A percentile compares a stretch with the other conserved stretches of the same genome.
Conservation (phyloP, 2,329 filamentous ascomycete species). For the Trichophyton schoenleinii region DNA sequence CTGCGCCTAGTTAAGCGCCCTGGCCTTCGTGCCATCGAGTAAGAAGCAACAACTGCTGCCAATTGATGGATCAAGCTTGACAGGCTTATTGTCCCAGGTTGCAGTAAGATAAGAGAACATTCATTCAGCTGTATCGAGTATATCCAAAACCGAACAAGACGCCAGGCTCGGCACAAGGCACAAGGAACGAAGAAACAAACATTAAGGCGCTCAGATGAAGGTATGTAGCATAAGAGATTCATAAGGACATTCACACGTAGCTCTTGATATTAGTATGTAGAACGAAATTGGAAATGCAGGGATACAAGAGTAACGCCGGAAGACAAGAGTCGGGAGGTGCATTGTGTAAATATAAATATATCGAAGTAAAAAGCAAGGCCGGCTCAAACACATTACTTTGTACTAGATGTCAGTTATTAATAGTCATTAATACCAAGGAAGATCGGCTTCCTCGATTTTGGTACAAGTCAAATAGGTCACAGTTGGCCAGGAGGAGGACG, state of each 20-base stretch:
- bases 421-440: conserved; percentile 44
- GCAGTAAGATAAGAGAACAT: background rate
- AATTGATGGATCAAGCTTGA: too few relatives aligned
- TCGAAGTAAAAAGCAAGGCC: background rate
- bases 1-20: too few relatives aligned
- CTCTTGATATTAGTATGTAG: background rate
- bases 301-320: background rate
- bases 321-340: background rate
- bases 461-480: conserved; percentile 55
- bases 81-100: too few relatives aligned
- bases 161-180: background rate
- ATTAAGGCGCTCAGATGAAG: background rate
- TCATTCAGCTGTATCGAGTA: background rate
- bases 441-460: conserved; percentile 48
- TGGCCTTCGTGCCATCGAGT: too few relatives aligned
- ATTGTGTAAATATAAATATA: background rate
- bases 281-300: background rate
- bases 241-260: conserved; percentile 1
- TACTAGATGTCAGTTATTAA: background rate
- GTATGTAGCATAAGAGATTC: background rate
- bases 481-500: conserved; percentile 21
- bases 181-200: background rate
- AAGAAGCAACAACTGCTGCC: too few relatives aligned
- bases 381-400: background rate
- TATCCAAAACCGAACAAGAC: background rate